A percentile compares a stretch with the other conserved stretches of the same genome.
Evolutionary conservation across 129 eudicot genomes (phyloP).

Genomic region (Flaveria ramosissima): DNA sequence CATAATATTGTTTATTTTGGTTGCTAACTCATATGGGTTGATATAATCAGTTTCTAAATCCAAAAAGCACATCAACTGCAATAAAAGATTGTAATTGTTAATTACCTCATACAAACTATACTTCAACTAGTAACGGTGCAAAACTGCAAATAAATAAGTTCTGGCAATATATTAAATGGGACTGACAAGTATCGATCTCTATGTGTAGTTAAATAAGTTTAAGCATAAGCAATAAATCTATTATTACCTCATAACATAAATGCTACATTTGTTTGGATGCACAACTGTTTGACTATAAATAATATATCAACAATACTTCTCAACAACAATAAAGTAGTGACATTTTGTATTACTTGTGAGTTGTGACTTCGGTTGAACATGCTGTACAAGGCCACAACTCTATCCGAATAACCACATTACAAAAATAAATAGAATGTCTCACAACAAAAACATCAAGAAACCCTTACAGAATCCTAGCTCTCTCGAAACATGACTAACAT

Average conservation of each 20-base stretch:
- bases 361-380: not conserved
- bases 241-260: not conserved
- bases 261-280: not conserved
- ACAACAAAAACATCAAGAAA: conserved; percentile 1
- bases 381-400: not conserved
- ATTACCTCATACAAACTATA: conserved; percentile 3
- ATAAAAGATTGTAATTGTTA: conserved; percentile 24
- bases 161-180: not conserved
- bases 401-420: conserved; percentile 4
- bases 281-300: not conserved
- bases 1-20: conserved; percentile 55
- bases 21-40: conserved; percentile 75
- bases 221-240: not conserved
- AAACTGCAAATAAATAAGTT: not conserved
- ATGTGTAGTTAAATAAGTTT: not conserved
- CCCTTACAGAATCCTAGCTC: not conserved
- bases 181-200: not conserved
- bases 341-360: not conserved
- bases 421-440: not conserved
- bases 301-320: not conserved
- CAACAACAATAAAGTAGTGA: not conserved
- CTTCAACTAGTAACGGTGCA: not conserved
- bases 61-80: conserved; percentile 83
- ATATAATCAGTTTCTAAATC: conserved; percentile 76
- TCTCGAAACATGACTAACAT: not conserved